Base-by-base conservation (phyloP, 306 rosid species). In the Rosa chinensis region DNA sequence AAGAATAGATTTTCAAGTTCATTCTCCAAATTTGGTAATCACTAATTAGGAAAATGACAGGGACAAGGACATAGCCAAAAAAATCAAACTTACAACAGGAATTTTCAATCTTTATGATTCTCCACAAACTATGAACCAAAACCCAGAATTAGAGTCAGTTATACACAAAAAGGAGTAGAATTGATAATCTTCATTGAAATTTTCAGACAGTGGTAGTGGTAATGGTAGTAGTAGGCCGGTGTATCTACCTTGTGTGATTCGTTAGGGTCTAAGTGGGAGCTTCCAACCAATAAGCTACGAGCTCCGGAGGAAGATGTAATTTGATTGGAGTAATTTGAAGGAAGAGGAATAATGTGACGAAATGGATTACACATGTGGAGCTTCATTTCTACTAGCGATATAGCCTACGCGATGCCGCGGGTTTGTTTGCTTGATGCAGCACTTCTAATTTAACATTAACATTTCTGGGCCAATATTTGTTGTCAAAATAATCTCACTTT, bases 181-280 rank as follows among this genome's bases (percentile, higher is more conserved):
- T 21, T 39, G 35, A 66, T 52, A 23, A n/a, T 0, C 9, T 77
- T 16, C 42, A 47, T 17, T 25, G 79, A 20, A 40, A 32, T 45
- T 74, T 58, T 23, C 39, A 48, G 16, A 50, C 0, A 50, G 58
- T 28, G 28, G 28, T 1, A 28, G 28, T 28, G 28, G 28, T 28
- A 28, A 28, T 8, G 28, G 62, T 56, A 20, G 61, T 53, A 6
- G n/a, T 43, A 7, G n/a, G n/a, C n/a, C n/a, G 8, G 8, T 25
- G 8, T 43, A 74, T n/a, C 2, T 42, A 90, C 98, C 96, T 90
- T 90, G 86, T 70, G 90, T 0, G 92, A 73, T 39, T 89, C 72
- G 10, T 32, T 80, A 66, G 79, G 40, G 20, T 80, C 85, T 20
- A 75, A 40, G 14, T 71, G 78, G 74, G 68, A 80, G 82, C 87